Conservation (phyloP, 441 rosid species). For the Bocquillonia castaneifolia region DNA sequence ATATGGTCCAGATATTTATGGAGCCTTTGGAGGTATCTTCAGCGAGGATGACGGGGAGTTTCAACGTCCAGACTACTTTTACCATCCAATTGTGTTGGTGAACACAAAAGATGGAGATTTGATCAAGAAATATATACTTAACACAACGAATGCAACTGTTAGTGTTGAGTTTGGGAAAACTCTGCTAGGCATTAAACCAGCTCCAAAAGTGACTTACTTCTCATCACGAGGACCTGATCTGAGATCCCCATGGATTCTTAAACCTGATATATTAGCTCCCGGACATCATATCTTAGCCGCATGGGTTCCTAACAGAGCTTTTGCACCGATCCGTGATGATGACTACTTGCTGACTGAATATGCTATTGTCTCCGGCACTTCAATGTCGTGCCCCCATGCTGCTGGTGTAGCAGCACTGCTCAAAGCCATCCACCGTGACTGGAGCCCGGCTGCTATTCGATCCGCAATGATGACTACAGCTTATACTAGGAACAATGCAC, state of each 20-base stretch:
- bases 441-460: conserved; percentile 42
- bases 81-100: conserved; percentile 30
- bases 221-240: conserved; percentile 36
- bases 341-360: conserved; percentile 30
- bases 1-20: conserved; percentile 19
- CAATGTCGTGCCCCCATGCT: conserved; percentile 43
- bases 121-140: conserved; percentile 33
- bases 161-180: conserved; percentile 37
- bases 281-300: conserved; percentile 37
- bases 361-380: conserved; percentile 37
- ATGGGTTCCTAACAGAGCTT: conserved; percentile 37
- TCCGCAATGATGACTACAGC: conserved; percentile 47
- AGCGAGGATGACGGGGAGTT: conserved; percentile 22
- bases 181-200: conserved; percentile 27
- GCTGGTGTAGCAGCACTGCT: conserved; percentile 38
- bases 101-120: conserved; percentile 24
- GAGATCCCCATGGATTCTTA: conserved; percentile 40
- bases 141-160: conserved; percentile 25
- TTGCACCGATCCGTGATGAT: conserved; percentile 21
- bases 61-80: conserved; percentile 17
- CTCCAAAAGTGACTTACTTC: conserved; percentile 37
- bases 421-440: conserved; percentile 32
- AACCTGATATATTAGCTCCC: conserved; percentile 45
- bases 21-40: conserved; percentile 37
- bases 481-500: conserved; percentile 23